phyloP scores from a whole-genome alignment of 305 asterid genomes.

The Fraxinus angustifolia region DNA sequence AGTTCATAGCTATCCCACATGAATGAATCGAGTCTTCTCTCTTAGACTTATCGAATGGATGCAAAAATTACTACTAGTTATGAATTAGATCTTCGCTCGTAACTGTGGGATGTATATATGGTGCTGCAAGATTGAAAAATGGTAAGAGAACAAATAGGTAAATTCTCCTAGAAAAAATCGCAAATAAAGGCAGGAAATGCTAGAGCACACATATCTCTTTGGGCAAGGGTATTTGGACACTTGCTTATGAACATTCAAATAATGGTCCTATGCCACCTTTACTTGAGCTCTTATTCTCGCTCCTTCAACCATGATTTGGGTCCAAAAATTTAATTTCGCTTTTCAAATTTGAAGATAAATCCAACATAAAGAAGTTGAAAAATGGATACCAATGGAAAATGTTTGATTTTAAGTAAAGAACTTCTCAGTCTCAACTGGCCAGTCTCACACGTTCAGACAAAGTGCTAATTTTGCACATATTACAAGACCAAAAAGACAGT shows the following conservation, averaged over 20 bases:
- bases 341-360: not conserved
- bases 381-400: not conserved
- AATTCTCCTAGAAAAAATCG: not conserved
- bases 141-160: not conserved
- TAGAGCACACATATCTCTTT: not conserved
- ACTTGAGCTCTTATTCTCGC: not conserved
- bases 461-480: not conserved
- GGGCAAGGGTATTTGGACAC: not conserved
- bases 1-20: not conserved
- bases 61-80: not conserved
- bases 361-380: not conserved
- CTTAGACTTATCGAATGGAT: not conserved
- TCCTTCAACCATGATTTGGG: not conserved
- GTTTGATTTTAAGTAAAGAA: not conserved
- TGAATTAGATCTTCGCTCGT: not conserved
- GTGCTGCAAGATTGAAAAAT: not conserved
- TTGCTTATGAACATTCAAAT: not conserved
- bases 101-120: not conserved
- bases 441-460: not conserved
- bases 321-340: not conserved
- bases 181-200: not conserved
- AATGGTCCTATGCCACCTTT: not conserved
- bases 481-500: not conserved
- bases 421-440: not conserved
- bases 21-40: not conserved